Base-by-base conservation (phyloP, 441 rosid genomes). In the Pelargonium citronellum region DNA sequence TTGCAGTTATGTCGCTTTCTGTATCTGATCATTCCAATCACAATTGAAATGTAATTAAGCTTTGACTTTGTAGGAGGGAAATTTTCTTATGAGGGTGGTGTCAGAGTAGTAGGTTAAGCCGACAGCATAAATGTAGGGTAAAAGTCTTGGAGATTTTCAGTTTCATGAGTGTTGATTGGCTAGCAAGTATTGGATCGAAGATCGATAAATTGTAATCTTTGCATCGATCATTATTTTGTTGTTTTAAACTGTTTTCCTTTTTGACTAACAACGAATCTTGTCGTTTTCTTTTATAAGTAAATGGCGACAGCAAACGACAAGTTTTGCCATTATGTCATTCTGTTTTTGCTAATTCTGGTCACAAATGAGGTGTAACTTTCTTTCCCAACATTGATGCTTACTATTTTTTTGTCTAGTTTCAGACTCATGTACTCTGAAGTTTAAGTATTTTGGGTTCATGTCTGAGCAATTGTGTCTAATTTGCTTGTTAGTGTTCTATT, bases 81-180 rank as follows among this genome's bases (percentile, higher is more conserved):
- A 30, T 30, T 30, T 30, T 16, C 61, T 55, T 17, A 22, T 17
- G 61, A 22, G 61, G 61, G 7, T 55, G 19, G 19, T 17, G 61
- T 55, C 61, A 17, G 61, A 7, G 61, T 55, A 17, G 24, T 55
- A 55, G 61, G 61, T 55, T 55, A 17, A 55, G 24, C 61, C 58
- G 11, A 55, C 61, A 4, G 8, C 61, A 17, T 15, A 55, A 15
- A 17, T 17, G 61, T 55, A 7, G 61, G 7, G 24, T 55, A 6
- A 55, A 55, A 5, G 61, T 55, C 15, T 0, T 3, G 17, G 61
- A 55, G 61, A 55, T 55, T 55, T 6, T 16, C 24, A 7, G 61
- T 55, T 55, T 55, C 24, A 17, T 8, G 2, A 55, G 37, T 30
- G 37, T 30, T 30, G 37, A 30, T 30, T 30, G 37, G 37, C 58